Conservation (phyloP, 164 flowering plant genomes). For the Stephania japonica region DNA sequence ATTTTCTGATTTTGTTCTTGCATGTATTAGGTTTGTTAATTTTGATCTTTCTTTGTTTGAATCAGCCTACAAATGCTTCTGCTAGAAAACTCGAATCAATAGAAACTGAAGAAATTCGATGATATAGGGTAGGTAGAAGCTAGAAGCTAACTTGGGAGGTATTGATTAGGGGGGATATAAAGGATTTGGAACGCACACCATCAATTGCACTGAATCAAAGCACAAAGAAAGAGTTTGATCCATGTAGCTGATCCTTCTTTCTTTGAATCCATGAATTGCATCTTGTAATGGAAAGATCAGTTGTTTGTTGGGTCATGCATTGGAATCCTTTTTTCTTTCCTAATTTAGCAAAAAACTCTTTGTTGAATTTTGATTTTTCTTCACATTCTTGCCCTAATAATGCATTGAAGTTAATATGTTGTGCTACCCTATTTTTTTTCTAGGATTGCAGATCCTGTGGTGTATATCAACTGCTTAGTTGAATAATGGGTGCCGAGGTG, state of each 20-base stretch:
- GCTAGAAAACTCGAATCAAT: too few species aligned
- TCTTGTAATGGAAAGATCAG: neutral
- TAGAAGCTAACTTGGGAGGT: too few species aligned
- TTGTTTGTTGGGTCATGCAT: neutral
- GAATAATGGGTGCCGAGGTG: constrained; percentile 60
- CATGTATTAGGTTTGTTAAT: neutral
- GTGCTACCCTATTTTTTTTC: neutral
- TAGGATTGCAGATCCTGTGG: neutral
- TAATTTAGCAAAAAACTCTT: neutral
- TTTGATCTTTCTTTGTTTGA: neutral
- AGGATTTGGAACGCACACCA: too few species aligned
- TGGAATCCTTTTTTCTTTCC: neutral
- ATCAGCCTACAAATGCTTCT: neutral
- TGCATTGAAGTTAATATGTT: neutral
- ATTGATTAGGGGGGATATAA: too few species aligned
- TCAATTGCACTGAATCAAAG: too few species aligned
- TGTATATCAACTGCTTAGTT: neutral
- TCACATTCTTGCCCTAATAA: neutral
- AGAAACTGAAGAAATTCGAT: too few species aligned
- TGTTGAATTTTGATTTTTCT: neutral
- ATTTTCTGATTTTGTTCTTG: neutral
- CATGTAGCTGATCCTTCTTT: neutral
- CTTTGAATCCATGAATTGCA: neutral
- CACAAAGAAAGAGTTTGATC: neutral
- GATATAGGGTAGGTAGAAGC: too few species aligned